Conservation (phyloP, 1,284 basidiomycete genomes). For the Mycosarcoma maydis region DNA sequence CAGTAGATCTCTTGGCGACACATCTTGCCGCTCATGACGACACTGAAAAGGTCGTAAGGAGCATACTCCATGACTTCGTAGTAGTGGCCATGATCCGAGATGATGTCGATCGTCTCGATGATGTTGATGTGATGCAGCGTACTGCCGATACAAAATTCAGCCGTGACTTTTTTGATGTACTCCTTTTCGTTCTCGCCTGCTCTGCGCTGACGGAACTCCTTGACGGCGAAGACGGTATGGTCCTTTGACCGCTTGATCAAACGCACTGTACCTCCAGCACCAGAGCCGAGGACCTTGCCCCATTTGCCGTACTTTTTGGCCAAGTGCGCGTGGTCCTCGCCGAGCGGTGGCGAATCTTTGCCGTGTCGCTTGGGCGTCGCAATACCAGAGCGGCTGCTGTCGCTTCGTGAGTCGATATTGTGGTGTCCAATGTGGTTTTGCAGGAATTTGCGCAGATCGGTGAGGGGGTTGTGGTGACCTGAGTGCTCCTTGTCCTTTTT, state of each 20-base stretch:
- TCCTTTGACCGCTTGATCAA: constrained; percentile 81
- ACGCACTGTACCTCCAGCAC: constrained; percentile 96
- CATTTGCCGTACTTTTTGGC: constrained; percentile 99
- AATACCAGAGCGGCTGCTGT: constrained; percentile 46
- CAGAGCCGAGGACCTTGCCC: constrained; percentile 92
- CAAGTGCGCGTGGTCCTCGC: constrained; percentile 80
- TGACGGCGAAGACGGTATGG: constrained; percentile 86
- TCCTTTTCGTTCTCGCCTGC: constrained; percentile 90
- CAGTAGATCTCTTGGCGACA: constrained; percentile 97
- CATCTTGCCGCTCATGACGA: constrained; percentile 99
- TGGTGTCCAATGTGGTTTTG: constrained; percentile 64
- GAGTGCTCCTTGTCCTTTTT: constrained; percentile 51
- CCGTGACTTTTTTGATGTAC: constrained; percentile 98
- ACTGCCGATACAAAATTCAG: constrained; percentile 96
- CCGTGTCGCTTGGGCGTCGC: constrained; percentile 59
- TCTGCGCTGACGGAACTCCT: constrained; percentile 92
- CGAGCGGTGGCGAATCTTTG: constrained; percentile 67
- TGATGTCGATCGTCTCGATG: constrained; percentile 98
- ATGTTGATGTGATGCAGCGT: constrained; percentile 87
- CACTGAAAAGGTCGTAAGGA: constrained; percentile 95
- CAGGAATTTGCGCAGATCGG: constrained; percentile 56
- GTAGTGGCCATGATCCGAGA: constrained; percentile 95
- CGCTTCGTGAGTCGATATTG: constrained; percentile 48
- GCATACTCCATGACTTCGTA: constrained; percentile 92
- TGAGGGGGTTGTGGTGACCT: constrained; percentile 53